These are phyloP conservation scores for Coprinopsis sp. DNA, from an alignment of 768 basidiomycete species.

Conservation along the genomic window DNA sequence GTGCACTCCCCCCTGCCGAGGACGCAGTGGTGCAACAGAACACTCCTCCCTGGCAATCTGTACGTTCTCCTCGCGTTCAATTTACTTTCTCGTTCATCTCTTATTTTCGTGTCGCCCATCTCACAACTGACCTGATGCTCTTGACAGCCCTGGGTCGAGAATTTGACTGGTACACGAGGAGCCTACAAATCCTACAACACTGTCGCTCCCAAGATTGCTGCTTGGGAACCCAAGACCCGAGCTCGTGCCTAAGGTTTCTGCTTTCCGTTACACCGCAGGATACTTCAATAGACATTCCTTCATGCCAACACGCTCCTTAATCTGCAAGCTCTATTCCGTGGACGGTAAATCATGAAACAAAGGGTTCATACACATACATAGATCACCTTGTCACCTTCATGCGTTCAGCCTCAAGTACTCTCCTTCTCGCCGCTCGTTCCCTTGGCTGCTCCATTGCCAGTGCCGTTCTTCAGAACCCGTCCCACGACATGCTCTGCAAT, in stretches of 20 bases:
- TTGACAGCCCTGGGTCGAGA: slow-evolving; percentile 80
- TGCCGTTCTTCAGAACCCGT: too few species aligned
- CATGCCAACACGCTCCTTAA: slow-evolving; percentile 1
- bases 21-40: slow-evolving; percentile 67
- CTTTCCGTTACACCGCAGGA: slow-evolving; percentile 2
- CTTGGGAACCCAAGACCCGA: slow-evolving; percentile 76
- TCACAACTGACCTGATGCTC: slow-evolving; percentile 2
- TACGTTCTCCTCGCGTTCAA: slow-evolving; percentile 34
- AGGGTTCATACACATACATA: too few species aligned
- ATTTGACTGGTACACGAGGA: slow-evolving; percentile 88
- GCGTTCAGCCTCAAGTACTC: too few species aligned
- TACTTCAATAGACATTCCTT: neutral
- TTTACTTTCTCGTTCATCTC: too few species aligned
- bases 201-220: slow-evolving; percentile 69
- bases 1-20: slow-evolving; percentile 71
- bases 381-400: too few species aligned
- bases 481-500: slow-evolving; percentile 84
- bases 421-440: too few species aligned
- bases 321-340: too few species aligned
- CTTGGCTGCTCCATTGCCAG: too few species aligned
- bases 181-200: slow-evolving; percentile 91
- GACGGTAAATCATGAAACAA: too few species aligned
- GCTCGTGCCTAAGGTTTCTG: slow-evolving; percentile 35
- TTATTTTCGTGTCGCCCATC: too few species aligned
- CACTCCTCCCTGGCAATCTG: slow-evolving; percentile 79